Evolutionary conservation across 2,329 filamentous ascomycete genomes (phyloP).

Genomic region (Colletotrichum gigasporum): DNA sequence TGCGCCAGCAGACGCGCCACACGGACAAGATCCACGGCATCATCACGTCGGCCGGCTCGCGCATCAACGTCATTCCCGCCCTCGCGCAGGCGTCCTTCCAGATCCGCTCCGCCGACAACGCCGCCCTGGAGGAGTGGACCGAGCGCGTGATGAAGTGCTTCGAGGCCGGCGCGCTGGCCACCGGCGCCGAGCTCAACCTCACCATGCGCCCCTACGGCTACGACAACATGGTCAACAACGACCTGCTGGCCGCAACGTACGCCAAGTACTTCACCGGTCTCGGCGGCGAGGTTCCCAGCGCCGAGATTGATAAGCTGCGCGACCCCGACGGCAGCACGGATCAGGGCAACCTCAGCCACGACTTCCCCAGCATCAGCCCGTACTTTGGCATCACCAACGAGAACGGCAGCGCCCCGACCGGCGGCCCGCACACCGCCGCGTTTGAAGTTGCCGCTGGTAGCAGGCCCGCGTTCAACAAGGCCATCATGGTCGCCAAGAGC

Average conservation of each 20-base stretch:
- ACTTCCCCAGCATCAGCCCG: slow-evolving; percentile 39
- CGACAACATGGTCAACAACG: slow-evolving; percentile 42
- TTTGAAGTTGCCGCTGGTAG: slow-evolving; percentile 63
- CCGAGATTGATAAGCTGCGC: slow-evolving; percentile 37
- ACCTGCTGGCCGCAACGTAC: slow-evolving; percentile 37
- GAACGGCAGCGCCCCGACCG: slow-evolving; percentile 33
- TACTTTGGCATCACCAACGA: slow-evolving; percentile 38
- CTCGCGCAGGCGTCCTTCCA: slow-evolving; percentile 69
- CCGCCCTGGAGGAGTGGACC: slow-evolving; percentile 34
- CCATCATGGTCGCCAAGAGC: slow-evolving; percentile 57
- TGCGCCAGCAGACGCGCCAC: slow-evolving; percentile 60
- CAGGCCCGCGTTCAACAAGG: slow-evolving; percentile 53
- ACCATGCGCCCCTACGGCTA: slow-evolving; percentile 43
- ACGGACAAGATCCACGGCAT: slow-evolving; percentile 60
- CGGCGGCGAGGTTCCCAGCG: slow-evolving; percentile 36
- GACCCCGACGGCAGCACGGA: slow-evolving; percentile 38
- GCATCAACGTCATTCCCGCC: slow-evolving; percentile 53
- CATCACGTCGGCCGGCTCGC: slow-evolving; percentile 50
- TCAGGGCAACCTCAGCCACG: slow-evolving; percentile 42
- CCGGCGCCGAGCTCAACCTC: slow-evolving; percentile 45
- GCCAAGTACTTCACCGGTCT: slow-evolving; percentile 35
- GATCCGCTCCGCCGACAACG: slow-evolving; percentile 58
- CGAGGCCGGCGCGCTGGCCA: slow-evolving; percentile 41
- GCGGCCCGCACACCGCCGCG: slow-evolving; percentile 60
- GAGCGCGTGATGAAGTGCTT: slow-evolving; percentile 38